These are phyloP conservation scores for Mycothermus thermophilus DNA, from an alignment of 495 filamentous ascomycete genomes.

Conservation along the genomic window DNA sequence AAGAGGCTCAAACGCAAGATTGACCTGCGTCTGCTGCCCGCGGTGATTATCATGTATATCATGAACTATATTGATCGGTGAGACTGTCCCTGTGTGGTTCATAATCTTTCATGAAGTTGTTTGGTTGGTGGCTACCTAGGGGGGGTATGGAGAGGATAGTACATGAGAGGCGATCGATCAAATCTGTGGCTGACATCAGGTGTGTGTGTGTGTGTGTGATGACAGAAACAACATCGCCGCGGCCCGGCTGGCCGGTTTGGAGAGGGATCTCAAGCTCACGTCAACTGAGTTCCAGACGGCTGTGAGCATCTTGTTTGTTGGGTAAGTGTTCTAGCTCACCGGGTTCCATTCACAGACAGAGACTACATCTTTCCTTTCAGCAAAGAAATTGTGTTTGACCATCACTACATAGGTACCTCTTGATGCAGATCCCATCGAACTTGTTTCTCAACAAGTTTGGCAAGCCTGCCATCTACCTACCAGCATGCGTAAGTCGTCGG, in stretches of 20 bases:
- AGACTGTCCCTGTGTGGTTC: not conserved
- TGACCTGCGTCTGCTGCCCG: conserved; percentile 47
- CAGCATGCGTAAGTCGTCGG: conserved; percentile 28
- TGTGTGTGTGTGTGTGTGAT: not conserved
- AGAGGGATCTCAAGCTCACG: conserved; percentile 32
- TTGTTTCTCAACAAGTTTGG: conserved; percentile 44
- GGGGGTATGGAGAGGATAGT: too few relatives aligned
- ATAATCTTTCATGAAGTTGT: too few relatives aligned
- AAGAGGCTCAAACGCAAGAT: conserved; percentile 47
- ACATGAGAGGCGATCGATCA: too few relatives aligned
- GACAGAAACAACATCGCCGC: conserved; percentile 39
- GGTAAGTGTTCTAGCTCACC: conserved; percentile 37
- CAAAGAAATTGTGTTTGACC: too few relatives aligned
- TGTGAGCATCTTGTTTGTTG: conserved; percentile 59
- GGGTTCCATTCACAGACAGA: conserved; percentile 1
- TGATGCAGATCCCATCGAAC: conserved; percentile 49
- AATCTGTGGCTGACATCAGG: not conserved
- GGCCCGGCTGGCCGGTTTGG: conserved; percentile 35
- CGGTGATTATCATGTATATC: conserved; percentile 46
- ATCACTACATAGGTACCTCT: too few relatives aligned
- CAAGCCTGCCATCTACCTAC: conserved; percentile 51
- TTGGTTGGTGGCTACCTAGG: too few relatives aligned
- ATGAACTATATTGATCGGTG: conserved; percentile 66
- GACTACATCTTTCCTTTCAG: conserved; percentile 15
- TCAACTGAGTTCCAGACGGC: conserved; percentile 42